Evolutionary conservation across 164 flowering plant species (phyloP), one percentile per base, ranked within the genome.

Genomic region (Magnolia changhungtana): DNA sequence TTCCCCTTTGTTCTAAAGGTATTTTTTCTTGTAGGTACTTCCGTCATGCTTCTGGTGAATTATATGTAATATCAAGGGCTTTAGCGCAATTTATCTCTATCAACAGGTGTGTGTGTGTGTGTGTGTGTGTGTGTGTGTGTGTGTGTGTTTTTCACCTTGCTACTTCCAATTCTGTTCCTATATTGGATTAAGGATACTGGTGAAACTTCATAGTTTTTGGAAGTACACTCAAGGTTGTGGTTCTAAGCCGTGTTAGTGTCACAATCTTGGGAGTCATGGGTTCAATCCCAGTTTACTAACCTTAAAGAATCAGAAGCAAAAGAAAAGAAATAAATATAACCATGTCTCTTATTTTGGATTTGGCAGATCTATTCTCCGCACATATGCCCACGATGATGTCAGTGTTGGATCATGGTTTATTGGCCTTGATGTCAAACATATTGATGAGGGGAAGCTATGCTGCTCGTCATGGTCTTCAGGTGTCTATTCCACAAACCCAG

Each of bases 351-450:
- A 37, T 68, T 67, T 66, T 65, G 71, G 68, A 8, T 23, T 75
- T 78, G 75, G 76, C 88, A 95, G 99, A 83, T 81, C 83, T 20
- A 72, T 89, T 72, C 98, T 96, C 66, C 94, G 91, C 5, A 76
- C 92, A 50, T 96, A 90, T 82, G 98, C 97, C 27, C 98, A 96
- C 85, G 99, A 96, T 82, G 99, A 96, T 85, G 88, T 94, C 74
- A 91, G 89, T 80, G 87, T 82, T 72, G 99, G 99, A 31, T 93
- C 99, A 23, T 96, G 99, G 99, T 90, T 96, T 80, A 85, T 96
- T 73, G 99, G 97, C 50, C 88, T 94, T 71, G 91, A 92, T 85
- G 97, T 88, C 72, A 87, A 89, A 81, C 86, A 96, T 82, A 72
- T 94, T 59, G 90, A 92, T 75, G 99, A 96, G 83, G 83, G 72